Evolutionary conservation across 2,329 filamentous ascomycete genomes (phyloP).

Genomic region (Acrocalymma vagum): DNA sequence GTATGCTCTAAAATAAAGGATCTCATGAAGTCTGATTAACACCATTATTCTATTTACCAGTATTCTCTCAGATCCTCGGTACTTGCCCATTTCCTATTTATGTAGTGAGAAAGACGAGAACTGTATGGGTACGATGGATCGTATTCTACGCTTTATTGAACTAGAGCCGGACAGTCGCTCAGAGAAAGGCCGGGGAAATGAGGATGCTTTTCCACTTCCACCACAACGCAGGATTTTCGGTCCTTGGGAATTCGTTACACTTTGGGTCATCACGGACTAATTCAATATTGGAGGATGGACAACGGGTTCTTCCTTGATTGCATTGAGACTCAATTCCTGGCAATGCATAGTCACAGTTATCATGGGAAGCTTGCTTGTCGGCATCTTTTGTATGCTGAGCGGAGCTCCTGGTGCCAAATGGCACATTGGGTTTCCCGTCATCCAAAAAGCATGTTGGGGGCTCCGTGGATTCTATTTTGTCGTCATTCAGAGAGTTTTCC

Average conservation of each 20-base stretch:
- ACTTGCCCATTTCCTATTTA: too few species aligned
- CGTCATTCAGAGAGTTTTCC: conserved; percentile 40
- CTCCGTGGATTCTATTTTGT: conserved; percentile 46
- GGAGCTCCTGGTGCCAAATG: conserved; percentile 11
- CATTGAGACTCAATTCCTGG: conserved; percentile 9
- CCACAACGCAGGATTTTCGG: conserved; percentile 49
- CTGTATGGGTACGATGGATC: too few species aligned
- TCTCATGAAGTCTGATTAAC: too few species aligned
- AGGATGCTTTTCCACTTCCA: conserved; percentile 52
- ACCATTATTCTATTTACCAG: too few species aligned
- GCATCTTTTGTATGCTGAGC: conserved; percentile 1
- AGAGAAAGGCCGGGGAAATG: conserved; percentile 45
- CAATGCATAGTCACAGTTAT: conserved; percentile 16
- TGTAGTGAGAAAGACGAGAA: too few species aligned
- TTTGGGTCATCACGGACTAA: conserved; percentile 53
- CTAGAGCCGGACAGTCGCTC: conserved; percentile 16
- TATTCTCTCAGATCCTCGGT: too few species aligned
- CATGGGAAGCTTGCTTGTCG: conserved; percentile 28
- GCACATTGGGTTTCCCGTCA: conserved; percentile 22
- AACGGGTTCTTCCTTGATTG: conserved; percentile 15
- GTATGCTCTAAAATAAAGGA: too few species aligned
- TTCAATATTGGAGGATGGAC: conserved; percentile 44
- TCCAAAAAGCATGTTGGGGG: conserved; percentile 10
- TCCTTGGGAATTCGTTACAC: conserved; percentile 47
- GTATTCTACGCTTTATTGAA: conserved; percentile 1